Percentiles rank a stretch among this genome's conserved stretches.
Conservation (phyloP, 192 early-diverging fungal genomes). For the Podochytrium sp. region DNA sequence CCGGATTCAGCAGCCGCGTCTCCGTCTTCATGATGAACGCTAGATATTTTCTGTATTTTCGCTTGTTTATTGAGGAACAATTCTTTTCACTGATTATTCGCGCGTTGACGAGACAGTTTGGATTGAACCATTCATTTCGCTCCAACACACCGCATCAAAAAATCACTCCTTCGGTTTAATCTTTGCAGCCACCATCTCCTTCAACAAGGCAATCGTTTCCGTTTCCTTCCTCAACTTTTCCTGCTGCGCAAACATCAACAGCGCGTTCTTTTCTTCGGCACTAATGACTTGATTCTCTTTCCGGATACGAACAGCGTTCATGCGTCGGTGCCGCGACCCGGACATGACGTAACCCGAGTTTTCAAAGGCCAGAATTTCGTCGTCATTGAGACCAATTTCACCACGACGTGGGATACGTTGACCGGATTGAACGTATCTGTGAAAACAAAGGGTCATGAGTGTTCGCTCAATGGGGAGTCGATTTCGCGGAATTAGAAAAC, state of each 20-base stretch:
- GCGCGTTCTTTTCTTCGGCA: conserved; percentile 89
- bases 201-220: conserved; percentile 89
- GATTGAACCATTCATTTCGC: background rate
- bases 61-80: background rate
- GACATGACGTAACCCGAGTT: conserved; percentile 94
- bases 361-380: conserved; percentile 86
- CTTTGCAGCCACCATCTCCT: conserved; percentile 70
- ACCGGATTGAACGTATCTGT: conserved; percentile 79
- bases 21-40: background rate
- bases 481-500: background rate
- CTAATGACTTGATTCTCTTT: conserved; percentile 97
- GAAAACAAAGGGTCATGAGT: background rate
- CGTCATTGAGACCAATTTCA: conserved; percentile 89
- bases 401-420: conserved; percentile 97
- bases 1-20: background rate
- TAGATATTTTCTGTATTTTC: background rate
- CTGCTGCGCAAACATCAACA: conserved; percentile 87
- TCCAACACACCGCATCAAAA: background rate
- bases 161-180: conserved; percentile 3
- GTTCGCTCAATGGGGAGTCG: background rate
- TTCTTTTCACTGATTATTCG: too few relatives aligned
- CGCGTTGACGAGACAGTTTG: too few relatives aligned
- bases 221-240: conserved; percentile 88
- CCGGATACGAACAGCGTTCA: conserved; percentile 94
- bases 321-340: conserved; percentile 88